Conservation (phyloP, 2,329 filamentous ascomycete genomes). For the Biscogniauxia marginata region DNA sequence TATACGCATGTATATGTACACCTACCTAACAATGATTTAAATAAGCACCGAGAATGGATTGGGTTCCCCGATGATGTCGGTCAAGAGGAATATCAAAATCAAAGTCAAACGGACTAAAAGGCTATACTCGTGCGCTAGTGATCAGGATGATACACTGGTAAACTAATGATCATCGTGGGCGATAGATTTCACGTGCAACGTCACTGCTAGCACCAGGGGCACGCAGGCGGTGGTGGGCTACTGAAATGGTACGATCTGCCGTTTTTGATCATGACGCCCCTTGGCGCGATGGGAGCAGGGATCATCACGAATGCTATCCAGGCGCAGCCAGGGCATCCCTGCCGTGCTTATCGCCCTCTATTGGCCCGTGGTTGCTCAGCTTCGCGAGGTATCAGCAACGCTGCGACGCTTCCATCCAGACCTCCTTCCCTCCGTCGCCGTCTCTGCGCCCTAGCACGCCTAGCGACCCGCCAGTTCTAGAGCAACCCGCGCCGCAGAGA, state of each 20-base stretch:
- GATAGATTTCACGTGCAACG: not conserved
- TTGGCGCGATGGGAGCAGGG: not conserved
- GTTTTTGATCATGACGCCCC: not conserved
- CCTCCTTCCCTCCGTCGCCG: not conserved
- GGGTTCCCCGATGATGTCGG: not conserved
- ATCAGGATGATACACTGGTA: not conserved
- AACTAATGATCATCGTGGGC: not conserved
- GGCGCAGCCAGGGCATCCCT: not conserved
- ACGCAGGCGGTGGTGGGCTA: not conserved
- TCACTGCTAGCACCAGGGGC: not conserved
- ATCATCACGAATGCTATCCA: not conserved
- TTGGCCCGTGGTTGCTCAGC: slow-evolving; percentile 3
- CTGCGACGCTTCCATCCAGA: not conserved
- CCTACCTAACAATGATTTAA: too few species aligned
- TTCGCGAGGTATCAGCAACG: not conserved
- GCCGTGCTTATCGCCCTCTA: not conserved
- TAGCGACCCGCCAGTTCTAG: not conserved
- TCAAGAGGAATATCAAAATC: not conserved
- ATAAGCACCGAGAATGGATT: too few species aligned
- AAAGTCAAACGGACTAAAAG: not conserved
- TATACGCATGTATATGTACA: not conserved
- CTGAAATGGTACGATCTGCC: not conserved
- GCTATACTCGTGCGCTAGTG: too few species aligned
- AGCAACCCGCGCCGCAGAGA: not conserved
- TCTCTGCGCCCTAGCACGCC: not conserved